Evolutionary conservation across 768 basidiomycete genomes (phyloP), one percentile per base, ranked within the genome.

Genomic region (Boletellus emodensis): DNA sequence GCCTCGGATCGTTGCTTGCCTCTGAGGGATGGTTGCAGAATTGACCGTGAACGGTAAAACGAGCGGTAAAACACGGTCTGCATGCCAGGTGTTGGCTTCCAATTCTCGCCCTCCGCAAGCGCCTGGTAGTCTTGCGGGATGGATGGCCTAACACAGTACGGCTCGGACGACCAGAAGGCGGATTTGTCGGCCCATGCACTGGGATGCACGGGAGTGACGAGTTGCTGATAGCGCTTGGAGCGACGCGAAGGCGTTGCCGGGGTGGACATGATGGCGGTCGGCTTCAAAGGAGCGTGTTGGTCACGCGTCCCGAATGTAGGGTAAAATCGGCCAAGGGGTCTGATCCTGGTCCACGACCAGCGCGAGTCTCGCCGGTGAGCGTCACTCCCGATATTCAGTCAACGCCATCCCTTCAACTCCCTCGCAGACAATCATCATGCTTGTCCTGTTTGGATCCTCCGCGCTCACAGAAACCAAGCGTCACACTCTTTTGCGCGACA

Each of bases 391-490:
- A 41, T n/a, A 22, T 4, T 40, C 14, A 39, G 10, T 45, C 30
- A 15, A 17, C 14, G 2, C 13, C 22, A 8, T 26, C 12, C 13
- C 39, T 44, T 28, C 38, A 62, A 14, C 22, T 43, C 10, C 18
- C 44, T 49, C 13, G 18, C 45, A 58, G 50, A 48, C 32, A 51
- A 32, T n/a, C 40, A 28, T 14, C 37, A 95, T 96, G 93, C 76
- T 96, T 28, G 72, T 90, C 45, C 75, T 95, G 10, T 70, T 73
- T 24, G 94, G 94, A 36, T 78, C 84, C 17, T 94, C 94, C 3
- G 79, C 82, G 12, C 70, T 93, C 50, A 87, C 93, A 1, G 66
- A 69, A 24, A 77, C 85, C 9, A 91, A 87, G 63, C 83, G 87
- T 43, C 77, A 82, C 47, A 74, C 74, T 22, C 78, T 95, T 14